Base-by-base conservation (phyloP, 2,329 filamentous ascomycete species). In the Trichoderma sp. region DNA sequence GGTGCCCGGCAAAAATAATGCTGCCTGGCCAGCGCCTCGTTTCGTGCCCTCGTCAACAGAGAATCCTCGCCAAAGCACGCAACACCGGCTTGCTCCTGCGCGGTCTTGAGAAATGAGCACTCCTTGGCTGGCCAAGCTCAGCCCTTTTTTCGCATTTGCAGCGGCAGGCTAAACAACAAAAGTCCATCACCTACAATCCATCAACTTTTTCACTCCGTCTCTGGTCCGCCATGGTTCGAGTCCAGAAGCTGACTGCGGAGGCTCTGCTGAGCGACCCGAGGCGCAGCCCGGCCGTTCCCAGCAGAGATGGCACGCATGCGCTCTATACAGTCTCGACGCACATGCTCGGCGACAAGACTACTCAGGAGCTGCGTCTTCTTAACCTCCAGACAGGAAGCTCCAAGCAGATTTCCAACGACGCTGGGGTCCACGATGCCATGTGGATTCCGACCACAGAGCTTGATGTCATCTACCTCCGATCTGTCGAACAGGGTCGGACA, bases 271-370 rank as follows among this genome's bases (percentile, higher is more conserved):
- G 70, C 39, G 72, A 73, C 4, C 77, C 78, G 46, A 74, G 74
- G 34, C 74, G 77, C 37, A 73, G 74, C 26, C 70, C 75, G n/a
- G 80, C 79, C 1, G 76, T 83, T 7, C 79, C 81, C 10, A 82
- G 79, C 66, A 74, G 78, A 26, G 78, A 79, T 67, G 81, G 82
- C 66, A 77, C 81, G 5, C 77, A 79, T 14, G 77, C 81, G 8
- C 73, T 85, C 51, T 80, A 80, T 72, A 81, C 80, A 21, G 73
- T 83, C 56, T 77, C 79, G 6, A 77, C 77, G 30, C 78, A 83
- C 69, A 73, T 75, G 34, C 76, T 81, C 59, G 75, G 72, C 39
- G 74, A 71, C 59, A 78, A 76, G 54, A 76, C 74, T 18, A 64
- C 69, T 3, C 77, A 76, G 21, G 77, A 80, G 66, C 72, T 81